phyloP scores from a whole-genome alignment of 2,329 filamentous ascomycete genomes.

The Aspergillus sojae region DNA sequence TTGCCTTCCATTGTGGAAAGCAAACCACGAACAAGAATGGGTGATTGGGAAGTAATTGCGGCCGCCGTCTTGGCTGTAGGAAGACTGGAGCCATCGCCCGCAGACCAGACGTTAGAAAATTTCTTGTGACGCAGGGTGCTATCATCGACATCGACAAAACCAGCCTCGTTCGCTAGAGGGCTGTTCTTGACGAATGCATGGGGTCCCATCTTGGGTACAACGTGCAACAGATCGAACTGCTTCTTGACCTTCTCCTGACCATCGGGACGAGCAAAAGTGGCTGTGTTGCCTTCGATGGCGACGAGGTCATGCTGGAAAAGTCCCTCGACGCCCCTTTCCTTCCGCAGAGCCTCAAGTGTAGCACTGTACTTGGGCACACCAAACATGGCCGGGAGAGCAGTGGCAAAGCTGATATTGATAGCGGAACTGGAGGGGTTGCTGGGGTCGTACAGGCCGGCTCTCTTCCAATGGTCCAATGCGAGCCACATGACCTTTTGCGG shows the following conservation, averaged over 20 bases:
- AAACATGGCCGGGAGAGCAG: constrained; percentile 60
- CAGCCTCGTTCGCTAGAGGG: constrained; percentile 56
- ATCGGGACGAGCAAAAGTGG: constrained; percentile 52
- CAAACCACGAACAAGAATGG: constrained; percentile 55
- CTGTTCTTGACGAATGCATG: constrained; percentile 59
- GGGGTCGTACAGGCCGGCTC: constrained; percentile 54
- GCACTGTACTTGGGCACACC: constrained; percentile 63
- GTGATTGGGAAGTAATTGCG: constrained; percentile 56
- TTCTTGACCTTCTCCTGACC: constrained; percentile 49
- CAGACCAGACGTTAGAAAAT: constrained; percentile 61
- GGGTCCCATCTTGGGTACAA: constrained; percentile 62
- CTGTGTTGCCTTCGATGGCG: constrained; percentile 56
- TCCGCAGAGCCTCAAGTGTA: constrained; percentile 56
- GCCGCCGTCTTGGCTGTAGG: constrained; percentile 62
- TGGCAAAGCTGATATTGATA: constrained; percentile 59
- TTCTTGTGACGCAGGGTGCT: constrained; percentile 56
- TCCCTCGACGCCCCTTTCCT: constrained; percentile 59
- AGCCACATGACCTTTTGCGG: constrained; percentile 67
- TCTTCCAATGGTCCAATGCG: constrained; percentile 62
- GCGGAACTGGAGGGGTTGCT: constrained; percentile 42
- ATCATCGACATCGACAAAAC: constrained; percentile 62
- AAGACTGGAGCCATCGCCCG: constrained; percentile 61
- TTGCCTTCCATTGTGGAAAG: constrained; percentile 51
- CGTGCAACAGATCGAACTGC: constrained; percentile 60
- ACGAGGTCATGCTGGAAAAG: constrained; percentile 62